Base-by-base conservation (phyloP, 352 stramenopile species). In the Pythium apleroticum region DNA sequence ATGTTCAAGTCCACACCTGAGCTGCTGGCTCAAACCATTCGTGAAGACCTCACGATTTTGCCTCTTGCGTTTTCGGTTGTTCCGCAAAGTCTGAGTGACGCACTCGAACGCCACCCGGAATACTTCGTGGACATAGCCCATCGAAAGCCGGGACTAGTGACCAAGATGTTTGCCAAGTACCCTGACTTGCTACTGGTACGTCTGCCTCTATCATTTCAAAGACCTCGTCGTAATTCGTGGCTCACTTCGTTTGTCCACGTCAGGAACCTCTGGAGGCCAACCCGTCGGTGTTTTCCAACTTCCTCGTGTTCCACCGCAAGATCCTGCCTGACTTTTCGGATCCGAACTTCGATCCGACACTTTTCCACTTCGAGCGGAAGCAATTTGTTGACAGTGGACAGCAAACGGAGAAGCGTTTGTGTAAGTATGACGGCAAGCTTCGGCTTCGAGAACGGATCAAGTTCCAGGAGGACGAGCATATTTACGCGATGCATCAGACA, bases 201-300 rank as follows among this genome's bases (percentile, higher is more conserved):
- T 41, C 24, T 28, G 20, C 5, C 35, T 24, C 19, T 17, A 53
- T 24, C 22, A 25, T 43, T 57, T 22, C 11, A n/a, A 10, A 58
- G 39, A 22, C 7, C 11, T 35, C 33, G 31, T n/a, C n/a, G n/a
- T n/a, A n/a, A n/a, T n/a, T n/a, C n/a, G n/a, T n/a, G n/a, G n/a
- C 35, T 30, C 35, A 24, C 1, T 60, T 43, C 22, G 35, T 45
- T 65, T 45, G 20, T 28, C 56, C 3, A 39, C 49, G n/a, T n/a
- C n/a, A 90, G 81, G 82, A 89, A 59, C 81, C 84, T 24, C 62
- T 93, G 1, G 84, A 93, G 56, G 60, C 76, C 2, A 91, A 91
- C 33, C 82, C 84, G 10, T 83, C 76, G 6, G 76, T 93, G 6
- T 85, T 93, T 33, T 86, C 82, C 3, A 86, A 77, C 27, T 87